These are phyloP conservation scores for Copromyces sp. DNA, from an alignment of 495 filamentous ascomycete species.

Conservation along the genomic window DNA sequence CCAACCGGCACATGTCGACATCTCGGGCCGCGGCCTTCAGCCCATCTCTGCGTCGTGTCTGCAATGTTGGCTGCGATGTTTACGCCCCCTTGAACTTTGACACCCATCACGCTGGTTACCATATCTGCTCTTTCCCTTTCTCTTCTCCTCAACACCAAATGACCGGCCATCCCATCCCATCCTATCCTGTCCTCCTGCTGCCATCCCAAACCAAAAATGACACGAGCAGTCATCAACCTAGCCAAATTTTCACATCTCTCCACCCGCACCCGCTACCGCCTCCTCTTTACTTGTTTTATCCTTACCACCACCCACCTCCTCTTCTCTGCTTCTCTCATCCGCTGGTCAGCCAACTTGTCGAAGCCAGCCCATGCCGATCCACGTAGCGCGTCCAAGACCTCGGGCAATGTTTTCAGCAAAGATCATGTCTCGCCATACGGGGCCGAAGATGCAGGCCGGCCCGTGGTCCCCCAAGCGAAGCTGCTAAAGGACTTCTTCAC, in stretches of 20 bases:
- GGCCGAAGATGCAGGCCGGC: neutral
- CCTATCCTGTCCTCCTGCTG: neutral
- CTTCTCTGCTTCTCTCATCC: neutral
- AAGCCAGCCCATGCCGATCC: neutral
- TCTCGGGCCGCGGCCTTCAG: neutral
- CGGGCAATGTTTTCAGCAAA: neutral
- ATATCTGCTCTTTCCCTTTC: neutral
- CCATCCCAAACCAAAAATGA: neutral
- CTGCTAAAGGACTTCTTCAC: slow-evolving; percentile 7
- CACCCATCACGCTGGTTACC: neutral
- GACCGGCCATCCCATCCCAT: neutral
- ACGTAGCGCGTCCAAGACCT: neutral
- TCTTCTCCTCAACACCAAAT: neutral
- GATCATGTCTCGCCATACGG: neutral
- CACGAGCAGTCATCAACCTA: neutral
- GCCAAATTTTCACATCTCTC: slow-evolving; percentile 6
- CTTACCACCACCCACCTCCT: neutral
- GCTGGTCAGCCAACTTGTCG: neutral
- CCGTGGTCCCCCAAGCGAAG: slow-evolving; percentile 3
- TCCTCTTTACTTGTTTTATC: slow-evolving; percentile 3
- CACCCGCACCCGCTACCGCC: slow-evolving; percentile 8
- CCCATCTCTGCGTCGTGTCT: neutral
- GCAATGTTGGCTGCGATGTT: neutral
- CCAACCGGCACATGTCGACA: neutral
- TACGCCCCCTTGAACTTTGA: neutral